A percentile compares a stretch with the other conserved stretches of the same genome.
Evolutionary conservation across 345 rosid species (phyloP).

Genomic region (Citrus glauca): DNA sequence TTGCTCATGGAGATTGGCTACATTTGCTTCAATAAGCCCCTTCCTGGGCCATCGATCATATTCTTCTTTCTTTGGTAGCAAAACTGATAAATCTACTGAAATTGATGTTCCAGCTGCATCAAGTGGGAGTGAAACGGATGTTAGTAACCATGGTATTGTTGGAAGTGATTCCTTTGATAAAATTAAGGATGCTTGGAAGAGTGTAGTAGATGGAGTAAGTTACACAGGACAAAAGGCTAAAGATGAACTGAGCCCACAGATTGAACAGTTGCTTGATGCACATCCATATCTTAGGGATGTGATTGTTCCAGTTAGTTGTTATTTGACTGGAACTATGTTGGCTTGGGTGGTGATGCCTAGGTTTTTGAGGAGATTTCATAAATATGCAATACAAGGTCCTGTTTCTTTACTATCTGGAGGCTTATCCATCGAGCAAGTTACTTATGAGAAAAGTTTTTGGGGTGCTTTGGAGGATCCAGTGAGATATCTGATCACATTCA

Average conservation of each 20-base stretch:
- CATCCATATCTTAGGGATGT: slow-evolving; percentile 64
- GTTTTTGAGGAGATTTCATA: slow-evolving; percentile 69
- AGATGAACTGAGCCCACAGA: slow-evolving; percentile 56
- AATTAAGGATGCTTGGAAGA: slow-evolving; percentile 52
- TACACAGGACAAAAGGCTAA: slow-evolving; percentile 55
- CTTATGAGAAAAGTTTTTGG: slow-evolving; percentile 83
- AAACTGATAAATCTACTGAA: slow-evolving; percentile 29
- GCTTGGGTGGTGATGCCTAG: slow-evolving; percentile 92
- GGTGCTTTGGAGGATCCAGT: slow-evolving; percentile 91
- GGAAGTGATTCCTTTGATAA: slow-evolving; percentile 55
- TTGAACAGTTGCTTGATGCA: slow-evolving; percentile 53
- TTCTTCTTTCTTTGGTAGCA: slow-evolving; percentile 48
- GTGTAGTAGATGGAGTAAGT: slow-evolving; percentile 38
- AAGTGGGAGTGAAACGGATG: slow-evolving; percentile 31
- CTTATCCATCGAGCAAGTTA: slow-evolving; percentile 35
- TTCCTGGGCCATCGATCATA: slow-evolving; percentile 21
- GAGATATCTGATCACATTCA: slow-evolving; percentile 70
- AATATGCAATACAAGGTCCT: slow-evolving; percentile 48
- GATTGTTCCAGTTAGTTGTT: slow-evolving; percentile 53
- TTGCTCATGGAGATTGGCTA: slow-evolving; percentile 11
- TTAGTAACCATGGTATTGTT: slow-evolving; percentile 21
- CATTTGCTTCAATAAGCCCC: slow-evolving; percentile 33
- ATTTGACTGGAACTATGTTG: slow-evolving; percentile 54
- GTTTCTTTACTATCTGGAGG: slow-evolving; percentile 46
- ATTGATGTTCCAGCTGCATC: slow-evolving; percentile 33